Percentiles rank a stretch among this genome's conserved stretches.
These are phyloP conservation scores for Stemphylium vesicarium DNA, from an alignment of 2,329 filamentous ascomycete species.

Conservation along the genomic window DNA sequence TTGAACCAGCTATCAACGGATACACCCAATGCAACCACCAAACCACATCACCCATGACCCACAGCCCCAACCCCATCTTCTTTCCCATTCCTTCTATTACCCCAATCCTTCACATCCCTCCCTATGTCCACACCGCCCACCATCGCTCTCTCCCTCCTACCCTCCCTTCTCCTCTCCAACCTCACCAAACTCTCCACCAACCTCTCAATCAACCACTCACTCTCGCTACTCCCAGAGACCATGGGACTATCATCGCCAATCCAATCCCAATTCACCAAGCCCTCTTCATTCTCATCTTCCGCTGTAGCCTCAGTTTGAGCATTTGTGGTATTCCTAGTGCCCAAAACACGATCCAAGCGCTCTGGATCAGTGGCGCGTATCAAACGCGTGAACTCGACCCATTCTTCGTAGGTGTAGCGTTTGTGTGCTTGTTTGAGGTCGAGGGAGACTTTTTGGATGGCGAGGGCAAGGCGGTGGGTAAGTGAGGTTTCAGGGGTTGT, in stretches of 20 bases:
- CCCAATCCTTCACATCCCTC: no score
- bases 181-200: slow-evolving; percentile 67
- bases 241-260: slow-evolving; percentile 72
- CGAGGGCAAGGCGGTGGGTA: slow-evolving; percentile 67
- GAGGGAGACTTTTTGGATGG: slow-evolving; percentile 70
- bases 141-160: no score
- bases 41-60: no score
- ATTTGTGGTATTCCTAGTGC: background rate
- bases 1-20: no score
- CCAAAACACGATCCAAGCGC: slow-evolving; percentile 19
- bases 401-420: slow-evolving; percentile 80
- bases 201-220: slow-evolving; percentile 71
- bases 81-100: no score
- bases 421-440: slow-evolving; percentile 67
- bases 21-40: no score
- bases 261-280: slow-evolving; percentile 73
- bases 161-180: slow-evolving; percentile 33
- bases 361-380: slow-evolving; percentile 62
- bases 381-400: slow-evolving; percentile 82
- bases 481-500: slow-evolving; percentile 39
- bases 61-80: no score
- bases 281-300: slow-evolving; percentile 65
- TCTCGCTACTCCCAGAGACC: slow-evolving; percentile 66
- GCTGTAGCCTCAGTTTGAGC: slow-evolving; percentile 24
- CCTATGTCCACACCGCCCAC: no score